Conservation (phyloP, 1,284 basidiomycete genomes). For the Waitea zeae region DNA sequence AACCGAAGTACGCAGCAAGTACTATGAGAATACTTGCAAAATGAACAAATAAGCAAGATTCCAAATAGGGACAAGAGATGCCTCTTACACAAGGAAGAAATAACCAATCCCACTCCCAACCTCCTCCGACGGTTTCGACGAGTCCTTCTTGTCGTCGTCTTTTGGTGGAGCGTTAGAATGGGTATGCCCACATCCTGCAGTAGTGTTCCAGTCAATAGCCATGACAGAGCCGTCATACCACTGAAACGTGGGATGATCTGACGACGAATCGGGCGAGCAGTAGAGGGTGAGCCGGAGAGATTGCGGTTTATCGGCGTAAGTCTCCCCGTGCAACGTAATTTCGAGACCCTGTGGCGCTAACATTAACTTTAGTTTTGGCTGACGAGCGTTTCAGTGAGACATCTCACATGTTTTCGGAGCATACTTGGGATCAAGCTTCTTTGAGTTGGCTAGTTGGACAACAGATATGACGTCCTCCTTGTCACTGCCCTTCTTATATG, state of each 20-base stretch:
- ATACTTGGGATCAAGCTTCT: conserved; percentile 21
- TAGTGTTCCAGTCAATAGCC: conserved; percentile 39
- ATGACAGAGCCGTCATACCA: conserved; percentile 41
- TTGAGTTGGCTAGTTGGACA: conserved; percentile 40
- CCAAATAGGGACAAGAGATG: not conserved
- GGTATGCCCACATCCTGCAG: conserved; percentile 32
- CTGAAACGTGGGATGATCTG: conserved; percentile 33
- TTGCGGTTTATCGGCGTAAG: conserved; percentile 25
- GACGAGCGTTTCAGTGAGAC: too few species aligned
- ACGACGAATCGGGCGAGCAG: conserved; percentile 27
- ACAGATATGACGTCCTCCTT: conserved; percentile 44
- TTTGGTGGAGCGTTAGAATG: too few species aligned
- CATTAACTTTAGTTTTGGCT: too few species aligned
- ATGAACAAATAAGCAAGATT: conserved; percentile 2
- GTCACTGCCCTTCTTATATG: conserved; percentile 35
- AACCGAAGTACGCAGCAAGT: conserved; percentile 45
- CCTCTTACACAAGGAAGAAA: conserved; percentile 57
- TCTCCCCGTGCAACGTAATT: conserved; percentile 19
- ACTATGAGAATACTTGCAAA: conserved; percentile 50
- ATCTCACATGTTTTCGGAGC: conserved; percentile 25
- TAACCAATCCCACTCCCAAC: conserved; percentile 66
- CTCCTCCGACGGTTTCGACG: conserved; percentile 9
- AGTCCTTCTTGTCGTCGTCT: conserved; percentile 12
- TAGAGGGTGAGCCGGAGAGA: conserved; percentile 39
- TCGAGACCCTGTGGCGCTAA: too few species aligned